Evolutionary conservation across 192 early-diverging fungal species (phyloP).

Genomic region (Backusella liffmaniae): DNA sequence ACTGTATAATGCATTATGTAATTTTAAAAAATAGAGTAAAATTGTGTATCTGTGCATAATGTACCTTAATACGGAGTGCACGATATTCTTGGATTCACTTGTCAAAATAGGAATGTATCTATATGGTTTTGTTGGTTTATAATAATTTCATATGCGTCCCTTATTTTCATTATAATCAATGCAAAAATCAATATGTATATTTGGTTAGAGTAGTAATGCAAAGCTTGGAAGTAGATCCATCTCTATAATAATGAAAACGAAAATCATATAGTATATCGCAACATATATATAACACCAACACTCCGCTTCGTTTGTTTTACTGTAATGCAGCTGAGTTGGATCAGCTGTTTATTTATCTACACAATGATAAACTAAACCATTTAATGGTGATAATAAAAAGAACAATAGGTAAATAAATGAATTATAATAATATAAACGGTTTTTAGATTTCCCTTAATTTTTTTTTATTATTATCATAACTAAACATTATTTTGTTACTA

Average conservation of each 20-base stretch:
- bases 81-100: background rate
- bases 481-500: no score
- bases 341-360: no score
- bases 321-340: background rate
- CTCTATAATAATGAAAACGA: background rate
- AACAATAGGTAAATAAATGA: no score
- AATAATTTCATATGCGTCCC: background rate
- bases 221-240: background rate
- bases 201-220: background rate
- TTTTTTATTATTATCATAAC: no score
- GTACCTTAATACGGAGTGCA: background rate
- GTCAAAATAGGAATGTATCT: background rate
- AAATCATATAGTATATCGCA: background rate
- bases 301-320: background rate
- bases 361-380: no score
- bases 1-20: background rate
- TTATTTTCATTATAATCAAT: no score
- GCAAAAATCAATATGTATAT: background rate
- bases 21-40: background rate
- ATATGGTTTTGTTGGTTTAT: background rate
- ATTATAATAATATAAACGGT: no score
- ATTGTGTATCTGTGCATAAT: background rate
- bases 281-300: background rate
- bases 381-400: no score
- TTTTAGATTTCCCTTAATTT: no score